Conservation (phyloP, 257 asterid genomes). For the Solanum lignicaule region DNA sequence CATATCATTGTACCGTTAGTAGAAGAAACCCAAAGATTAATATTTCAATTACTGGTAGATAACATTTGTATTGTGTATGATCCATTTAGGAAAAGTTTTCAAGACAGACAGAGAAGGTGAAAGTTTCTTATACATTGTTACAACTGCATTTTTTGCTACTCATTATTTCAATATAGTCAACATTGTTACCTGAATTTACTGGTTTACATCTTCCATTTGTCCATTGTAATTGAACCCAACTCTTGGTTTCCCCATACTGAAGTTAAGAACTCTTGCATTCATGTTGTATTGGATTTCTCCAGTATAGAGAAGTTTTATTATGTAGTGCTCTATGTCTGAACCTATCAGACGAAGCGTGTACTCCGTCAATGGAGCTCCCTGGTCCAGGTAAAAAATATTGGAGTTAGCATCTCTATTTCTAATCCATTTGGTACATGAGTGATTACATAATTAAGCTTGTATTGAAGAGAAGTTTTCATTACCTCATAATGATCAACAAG, state of each 20-base stretch:
- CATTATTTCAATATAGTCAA: not conserved
- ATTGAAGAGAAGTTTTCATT: not conserved
- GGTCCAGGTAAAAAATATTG: conserved; percentile 8
- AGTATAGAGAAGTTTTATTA: conserved; percentile 62
- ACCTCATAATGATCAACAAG: conserved; percentile 90
- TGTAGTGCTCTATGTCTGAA: conserved; percentile 79
- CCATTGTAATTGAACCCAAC: conserved; percentile 65
- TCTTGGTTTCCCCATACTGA: conserved; percentile 96
- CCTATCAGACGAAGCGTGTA: conserved; percentile 89
- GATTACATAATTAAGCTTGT: not conserved
- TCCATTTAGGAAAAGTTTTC: not conserved
- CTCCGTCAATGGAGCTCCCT: conserved; percentile 90
- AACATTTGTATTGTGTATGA: not conserved
- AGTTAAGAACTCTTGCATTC: conserved; percentile 81
- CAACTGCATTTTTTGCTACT: not conserved
- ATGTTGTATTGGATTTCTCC: conserved; percentile 81
- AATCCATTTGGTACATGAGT: not conserved
- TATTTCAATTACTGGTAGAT: not conserved
- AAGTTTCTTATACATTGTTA: not conserved
- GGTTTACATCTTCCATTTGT: conserved; percentile 27
- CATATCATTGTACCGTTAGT: not conserved
- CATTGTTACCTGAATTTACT: conserved; percentile 1
- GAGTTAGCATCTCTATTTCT: not conserved
- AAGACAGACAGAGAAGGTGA: not conserved
- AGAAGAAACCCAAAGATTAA: not conserved